Base-by-base conservation (phyloP, 116 monocot species). In the Phalaenopsis hybrid region DNA sequence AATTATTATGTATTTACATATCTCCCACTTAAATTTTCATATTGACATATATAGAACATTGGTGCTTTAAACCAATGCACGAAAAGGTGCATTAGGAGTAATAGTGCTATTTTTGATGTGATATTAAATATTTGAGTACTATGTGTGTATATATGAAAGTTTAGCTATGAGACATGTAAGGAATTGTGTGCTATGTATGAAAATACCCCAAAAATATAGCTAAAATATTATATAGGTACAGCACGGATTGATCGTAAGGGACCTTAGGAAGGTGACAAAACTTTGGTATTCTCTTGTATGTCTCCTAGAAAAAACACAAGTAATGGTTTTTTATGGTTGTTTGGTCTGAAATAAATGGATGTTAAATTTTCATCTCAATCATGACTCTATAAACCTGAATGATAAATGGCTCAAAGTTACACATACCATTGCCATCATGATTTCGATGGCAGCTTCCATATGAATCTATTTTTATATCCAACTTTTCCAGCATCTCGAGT, bases 381-480 rank as follows among this genome's bases (percentile, higher is more conserved):
- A 28, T 28, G 28, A 0, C 28, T 28, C 28, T 28, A 28, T 28
- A 28, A 28, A 28, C 28, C 28, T 28, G 28, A 28, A 28, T 28
- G 28, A 28, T 28, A 28, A 28, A 28, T 28, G 28, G 50, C 21
- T 77, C 50, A 50, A 43, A 50, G 44, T 28, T 23, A 43, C 21
- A 80, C 76, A 25, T 93, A 93, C 93, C 93, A 75, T 74, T 88
- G 23, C 94, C 97, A 87, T 92, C 84, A 67, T 79, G 92, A 84
- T 94, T 95, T 23, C 87, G 90, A 72, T 95, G 91, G 61, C 95
- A 95, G 28, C 85, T 81, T 11, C 95, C 95, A 88, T 95, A 95
- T 46, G 95, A 95, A 83, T 95, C 92, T 37, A 95, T 89, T 69
- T 86, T 88, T 17, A 92, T 81, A 46, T 81, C 82, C 21, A 88